These are phyloP conservation scores for Flaveria brownii DNA, from an alignment of 129 eudicot genomes.

Conservation along the genomic window DNA sequence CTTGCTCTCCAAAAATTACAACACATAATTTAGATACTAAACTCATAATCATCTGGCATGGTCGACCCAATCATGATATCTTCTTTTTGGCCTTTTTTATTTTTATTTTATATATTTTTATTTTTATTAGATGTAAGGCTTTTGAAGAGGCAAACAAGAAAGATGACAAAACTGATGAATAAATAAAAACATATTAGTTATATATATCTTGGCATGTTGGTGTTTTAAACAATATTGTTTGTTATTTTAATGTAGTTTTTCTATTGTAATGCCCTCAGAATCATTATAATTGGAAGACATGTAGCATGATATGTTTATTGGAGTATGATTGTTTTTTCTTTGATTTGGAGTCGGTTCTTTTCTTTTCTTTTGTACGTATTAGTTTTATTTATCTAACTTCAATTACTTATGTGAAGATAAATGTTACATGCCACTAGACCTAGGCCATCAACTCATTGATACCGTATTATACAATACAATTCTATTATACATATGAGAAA, in stretches of 20 bases:
- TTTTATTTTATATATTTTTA: no score
- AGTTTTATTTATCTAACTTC: no score
- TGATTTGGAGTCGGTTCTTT: not conserved
- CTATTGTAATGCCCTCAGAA: slow-evolving; percentile 17
- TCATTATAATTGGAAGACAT: slow-evolving; percentile 1
- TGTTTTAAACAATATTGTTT: slow-evolving; percentile 24
- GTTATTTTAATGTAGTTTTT: slow-evolving; percentile 11
- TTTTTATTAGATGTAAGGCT: slow-evolving; percentile 19
- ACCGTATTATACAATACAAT: no score
- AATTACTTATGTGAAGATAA: no score
- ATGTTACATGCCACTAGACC: no score
- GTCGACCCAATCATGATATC: no score
- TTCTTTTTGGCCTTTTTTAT: no score
- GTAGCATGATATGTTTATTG: not conserved
- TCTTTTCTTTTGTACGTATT: no score
- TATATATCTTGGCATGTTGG: slow-evolving; percentile 32
- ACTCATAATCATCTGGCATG: no score
- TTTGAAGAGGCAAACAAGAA: slow-evolving; percentile 36
- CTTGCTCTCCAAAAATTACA: slow-evolving; percentile 29
- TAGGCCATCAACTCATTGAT: no score
- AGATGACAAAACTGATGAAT: slow-evolving; percentile 22
- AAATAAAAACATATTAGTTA: slow-evolving; percentile 25
- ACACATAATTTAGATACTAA: slow-evolving; percentile 25
- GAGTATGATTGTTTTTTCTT: not conserved
- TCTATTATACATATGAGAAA: no score